Evolutionary conservation across 768 basidiomycete species (phyloP).

Genomic region (Collybiopsis confluens): DNA sequence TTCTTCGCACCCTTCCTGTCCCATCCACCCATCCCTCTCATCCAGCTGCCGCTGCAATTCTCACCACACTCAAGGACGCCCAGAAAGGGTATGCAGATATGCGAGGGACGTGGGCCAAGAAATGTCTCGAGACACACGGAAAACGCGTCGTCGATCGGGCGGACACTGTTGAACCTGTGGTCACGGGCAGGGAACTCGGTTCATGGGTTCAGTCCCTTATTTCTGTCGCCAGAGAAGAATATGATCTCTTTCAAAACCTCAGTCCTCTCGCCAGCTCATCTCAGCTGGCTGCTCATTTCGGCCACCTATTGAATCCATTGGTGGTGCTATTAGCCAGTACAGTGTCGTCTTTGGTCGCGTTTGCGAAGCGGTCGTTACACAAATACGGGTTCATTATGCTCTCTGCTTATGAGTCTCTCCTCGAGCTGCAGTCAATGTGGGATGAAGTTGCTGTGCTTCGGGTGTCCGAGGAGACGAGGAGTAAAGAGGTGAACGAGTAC

Average conservation of each 20-base stretch:
- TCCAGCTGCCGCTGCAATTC: slow-evolving; percentile 64
- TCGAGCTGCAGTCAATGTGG: slow-evolving; percentile 57
- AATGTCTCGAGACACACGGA: slow-evolving; percentile 68
- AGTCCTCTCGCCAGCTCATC: slow-evolving; percentile 52
- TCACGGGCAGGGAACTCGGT: slow-evolving; percentile 67
- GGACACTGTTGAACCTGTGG: slow-evolving; percentile 62
- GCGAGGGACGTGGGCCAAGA: slow-evolving; percentile 75
- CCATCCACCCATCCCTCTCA: slow-evolving; percentile 83
- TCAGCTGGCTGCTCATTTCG: slow-evolving; percentile 54
- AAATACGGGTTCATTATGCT: slow-evolving; percentile 79
- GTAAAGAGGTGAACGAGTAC: slow-evolving; percentile 57
- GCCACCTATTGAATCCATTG: slow-evolving; percentile 60
- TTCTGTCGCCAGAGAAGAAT: slow-evolving; percentile 67
- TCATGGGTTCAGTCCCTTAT: slow-evolving; percentile 66
- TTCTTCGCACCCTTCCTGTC: slow-evolving; percentile 68
- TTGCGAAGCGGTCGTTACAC: slow-evolving; percentile 75
- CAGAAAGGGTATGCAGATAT: slow-evolving; percentile 84
- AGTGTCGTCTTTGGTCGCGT: slow-evolving; percentile 53
- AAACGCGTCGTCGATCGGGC: slow-evolving; percentile 67
- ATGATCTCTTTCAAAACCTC: slow-evolving; percentile 58
- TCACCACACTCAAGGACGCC: slow-evolving; percentile 65
- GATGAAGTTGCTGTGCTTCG: slow-evolving; percentile 58
- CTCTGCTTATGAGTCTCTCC: slow-evolving; percentile 59
- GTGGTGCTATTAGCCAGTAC: slow-evolving; percentile 63
- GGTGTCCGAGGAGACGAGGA: slow-evolving; percentile 32